Conservation (phyloP, 1,139 yeast species). For the Yamadazyma diddensiae region DNA sequence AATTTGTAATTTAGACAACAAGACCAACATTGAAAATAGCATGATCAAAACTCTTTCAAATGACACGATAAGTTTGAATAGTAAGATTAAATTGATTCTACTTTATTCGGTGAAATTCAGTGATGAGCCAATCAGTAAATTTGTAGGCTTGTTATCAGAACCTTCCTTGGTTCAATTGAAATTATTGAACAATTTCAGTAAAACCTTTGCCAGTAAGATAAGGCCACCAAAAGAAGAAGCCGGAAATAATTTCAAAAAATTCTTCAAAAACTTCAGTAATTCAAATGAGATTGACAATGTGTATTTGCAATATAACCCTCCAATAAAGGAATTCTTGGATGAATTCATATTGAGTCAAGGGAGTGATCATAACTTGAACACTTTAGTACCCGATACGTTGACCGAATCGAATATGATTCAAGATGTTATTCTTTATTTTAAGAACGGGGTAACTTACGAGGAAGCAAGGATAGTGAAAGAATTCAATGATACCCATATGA, state of each 20-base stretch:
- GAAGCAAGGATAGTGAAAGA: conserved; percentile 83
- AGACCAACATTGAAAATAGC: conserved; percentile 24
- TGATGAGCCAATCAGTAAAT: conserved; percentile 22
- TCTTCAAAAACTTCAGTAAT: conserved; percentile 24
- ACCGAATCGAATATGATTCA: conserved; percentile 44
- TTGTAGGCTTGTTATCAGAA: conserved; percentile 28
- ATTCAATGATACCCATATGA: conserved; percentile 52
- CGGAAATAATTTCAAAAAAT: conserved; percentile 22
- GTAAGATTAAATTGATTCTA: conserved; percentile 54
- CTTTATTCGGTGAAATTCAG: conserved; percentile 69
- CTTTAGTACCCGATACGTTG: conserved; percentile 15
- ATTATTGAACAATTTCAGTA: conserved; percentile 30
- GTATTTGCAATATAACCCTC: conserved; percentile 71
- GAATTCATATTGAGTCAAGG: conserved; percentile 18
- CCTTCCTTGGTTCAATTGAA: conserved; percentile 35
- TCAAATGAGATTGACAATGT: conserved; percentile 42
- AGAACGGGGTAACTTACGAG: conserved; percentile 92
- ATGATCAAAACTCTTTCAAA: conserved; percentile 28
- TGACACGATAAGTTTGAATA: conserved; percentile 22
- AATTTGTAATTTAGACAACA: conserved; percentile 55
- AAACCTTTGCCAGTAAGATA: conserved; percentile 10
- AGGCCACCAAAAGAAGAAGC: conserved; percentile 13
- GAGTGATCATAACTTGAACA: conserved; percentile 6
- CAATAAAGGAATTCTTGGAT: conserved; percentile 49
- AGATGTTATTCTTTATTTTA: conserved; percentile 75